Conservation (phyloP, 257 asterid genomes). For the Anisodus tanguticus region DNA sequence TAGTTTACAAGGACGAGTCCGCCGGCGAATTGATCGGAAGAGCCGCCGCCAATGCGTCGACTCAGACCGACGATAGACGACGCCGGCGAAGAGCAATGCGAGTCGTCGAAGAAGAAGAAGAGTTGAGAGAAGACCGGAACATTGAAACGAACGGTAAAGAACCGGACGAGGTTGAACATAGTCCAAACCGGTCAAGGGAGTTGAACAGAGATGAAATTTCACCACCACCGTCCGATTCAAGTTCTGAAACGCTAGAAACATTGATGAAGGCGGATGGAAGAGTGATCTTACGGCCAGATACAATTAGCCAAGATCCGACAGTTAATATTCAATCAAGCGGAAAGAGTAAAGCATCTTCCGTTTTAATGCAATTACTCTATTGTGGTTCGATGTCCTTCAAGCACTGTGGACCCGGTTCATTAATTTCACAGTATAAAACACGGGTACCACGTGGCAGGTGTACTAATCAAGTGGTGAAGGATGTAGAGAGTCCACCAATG, state of each 20-base stretch:
- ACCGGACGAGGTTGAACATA: conserved; percentile 40
- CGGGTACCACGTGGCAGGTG: conserved; percentile 63
- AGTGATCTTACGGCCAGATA: conserved; percentile 35
- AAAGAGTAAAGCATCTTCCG: conserved; percentile 57
- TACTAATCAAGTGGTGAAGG: conserved; percentile 45
- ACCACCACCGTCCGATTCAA: conserved; percentile 80
- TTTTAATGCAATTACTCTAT: conserved; percentile 71
- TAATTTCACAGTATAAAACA: conserved; percentile 64
- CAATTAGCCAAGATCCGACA: conserved; percentile 36
- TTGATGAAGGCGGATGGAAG: conserved; percentile 58
- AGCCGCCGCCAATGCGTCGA: conserved; percentile 65
- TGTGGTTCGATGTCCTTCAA: conserved; percentile 76
- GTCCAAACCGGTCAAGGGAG: conserved; percentile 28
- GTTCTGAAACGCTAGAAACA: conserved; percentile 68
- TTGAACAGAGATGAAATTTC: conserved; percentile 57
- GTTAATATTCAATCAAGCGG: conserved; percentile 30
- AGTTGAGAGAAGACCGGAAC: conserved; percentile 31
- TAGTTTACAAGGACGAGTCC: conserved; percentile 59
- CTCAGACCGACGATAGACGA: conserved; percentile 72
- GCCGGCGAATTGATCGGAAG: conserved; percentile 40
- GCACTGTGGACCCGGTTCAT: conserved; percentile 70
- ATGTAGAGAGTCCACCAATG: conserved; percentile 32
- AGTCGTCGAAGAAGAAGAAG: conserved; percentile 46
- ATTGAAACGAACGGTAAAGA: conserved; percentile 14
- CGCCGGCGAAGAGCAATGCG: conserved; percentile 54